Conservation (phyloP, 768 basidiomycete genomes). For the Calocybe cyanea region DNA sequence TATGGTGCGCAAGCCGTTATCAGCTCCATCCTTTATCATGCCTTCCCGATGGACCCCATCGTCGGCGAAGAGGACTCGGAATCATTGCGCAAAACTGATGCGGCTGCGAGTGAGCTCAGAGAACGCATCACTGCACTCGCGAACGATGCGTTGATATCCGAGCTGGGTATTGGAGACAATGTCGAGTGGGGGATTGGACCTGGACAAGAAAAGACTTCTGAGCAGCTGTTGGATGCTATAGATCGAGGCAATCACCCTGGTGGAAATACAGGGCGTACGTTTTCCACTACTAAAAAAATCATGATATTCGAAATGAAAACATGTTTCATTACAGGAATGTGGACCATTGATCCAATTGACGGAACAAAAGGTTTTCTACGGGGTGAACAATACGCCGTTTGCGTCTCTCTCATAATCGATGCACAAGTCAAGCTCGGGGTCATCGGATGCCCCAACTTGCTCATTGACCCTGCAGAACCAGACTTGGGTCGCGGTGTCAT, state of each 20-base stretch:
- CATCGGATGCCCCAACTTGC: slow-evolving; percentile 92
- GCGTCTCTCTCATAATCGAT: slow-evolving; percentile 79
- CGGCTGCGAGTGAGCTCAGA: slow-evolving; percentile 37
- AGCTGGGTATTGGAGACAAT: slow-evolving; percentile 53
- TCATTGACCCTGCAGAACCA: slow-evolving; percentile 46
- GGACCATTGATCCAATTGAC: slow-evolving; percentile 89
- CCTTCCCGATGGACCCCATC: slow-evolving; percentile 84
- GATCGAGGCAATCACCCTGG: slow-evolving; percentile 79
- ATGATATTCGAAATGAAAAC: slow-evolving; percentile 1
- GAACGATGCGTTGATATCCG: slow-evolving; percentile 66
- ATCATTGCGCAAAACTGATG: slow-evolving; percentile 53
- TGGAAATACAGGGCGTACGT: slow-evolving; percentile 69
- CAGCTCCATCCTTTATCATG: slow-evolving; percentile 66
- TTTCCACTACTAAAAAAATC: neutral
- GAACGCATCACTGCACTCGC: slow-evolving; percentile 77
- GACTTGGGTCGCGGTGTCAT: slow-evolving; percentile 70
- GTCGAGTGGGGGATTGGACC: slow-evolving; percentile 73
- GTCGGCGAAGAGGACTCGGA: slow-evolving; percentile 94
- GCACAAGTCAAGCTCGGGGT: slow-evolving; percentile 77
- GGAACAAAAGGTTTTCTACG: slow-evolving; percentile 93
- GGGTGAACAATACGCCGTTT: slow-evolving; percentile 91
- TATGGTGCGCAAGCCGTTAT: slow-evolving; percentile 93
- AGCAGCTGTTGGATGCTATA: slow-evolving; percentile 77
- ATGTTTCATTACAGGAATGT: slow-evolving; percentile 51
- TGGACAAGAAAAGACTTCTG: slow-evolving; percentile 44